Base-by-base conservation (phyloP, 768 basidiomycete genomes). In the Lentinus tigrinus region DNA sequence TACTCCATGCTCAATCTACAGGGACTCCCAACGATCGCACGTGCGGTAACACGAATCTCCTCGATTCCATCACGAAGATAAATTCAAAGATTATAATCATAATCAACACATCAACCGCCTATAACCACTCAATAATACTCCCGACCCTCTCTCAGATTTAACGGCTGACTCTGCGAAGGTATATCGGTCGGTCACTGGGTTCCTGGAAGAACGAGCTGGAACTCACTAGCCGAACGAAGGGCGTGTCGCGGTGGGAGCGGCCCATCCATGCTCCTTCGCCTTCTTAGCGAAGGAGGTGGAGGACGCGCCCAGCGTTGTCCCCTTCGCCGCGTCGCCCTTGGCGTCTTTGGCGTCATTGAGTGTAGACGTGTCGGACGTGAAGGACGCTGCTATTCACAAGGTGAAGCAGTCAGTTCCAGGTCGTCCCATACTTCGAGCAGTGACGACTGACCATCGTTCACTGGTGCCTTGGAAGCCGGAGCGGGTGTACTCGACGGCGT, bases 201-300 rank as follows among this genome's bases (percentile, higher is more conserved):
- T 16, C 6, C 31, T 31, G 31, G 6, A 42, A 42, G 9, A 42
- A 7, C 17, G 10, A 16, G 17, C 17, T 42, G 19, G 44, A 9
- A 24, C 44, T 24, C 19, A 24, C 44, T 16, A n/a, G 19, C 52
- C 52, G 21, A 53, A 39, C 8, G 51, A 53, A 5, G 57, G 57
- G 1, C 39, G 37, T 9, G 57, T 53, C 6, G 52, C 52, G 10
- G 52, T 53, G 6, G 52, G 57, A 8, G 57, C 44, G 19, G 8
- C 27, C 57, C 52, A 53, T 16, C 57, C 52, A 28, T 52, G 21
- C 21, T 40, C 23, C 38, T 36, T 28, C 19, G 52, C 57, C 46
- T 31, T 43, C 38, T 53, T 58, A 19, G 57, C 51, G 51, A 58
- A 58, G 11, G 49, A 46, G 6, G 57, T 26, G 38, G 46, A n/a